Evolutionary conservation across 495 filamentous ascomycete genomes (phyloP).

Genomic region (Schizothecium vesticola): DNA sequence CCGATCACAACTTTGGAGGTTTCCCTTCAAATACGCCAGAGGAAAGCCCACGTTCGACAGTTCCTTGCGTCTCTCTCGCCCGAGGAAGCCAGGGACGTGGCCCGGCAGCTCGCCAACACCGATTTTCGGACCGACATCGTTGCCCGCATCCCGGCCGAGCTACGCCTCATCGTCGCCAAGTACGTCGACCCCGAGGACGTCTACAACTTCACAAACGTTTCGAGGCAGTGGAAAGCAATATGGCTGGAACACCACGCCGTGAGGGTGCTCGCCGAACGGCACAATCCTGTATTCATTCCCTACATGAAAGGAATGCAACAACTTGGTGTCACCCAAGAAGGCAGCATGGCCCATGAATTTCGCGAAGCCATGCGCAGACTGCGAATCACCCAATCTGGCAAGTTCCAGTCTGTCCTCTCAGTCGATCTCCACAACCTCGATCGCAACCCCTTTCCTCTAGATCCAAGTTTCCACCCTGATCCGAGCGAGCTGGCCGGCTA

Average conservation of each 20-base stretch:
- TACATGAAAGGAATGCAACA: background rate
- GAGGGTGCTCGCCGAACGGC: slow-evolving; percentile 9
- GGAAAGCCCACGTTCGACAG: background rate
- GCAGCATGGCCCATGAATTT: background rate
- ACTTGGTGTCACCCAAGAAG: background rate
- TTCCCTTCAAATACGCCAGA: background rate
- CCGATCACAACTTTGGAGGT: background rate
- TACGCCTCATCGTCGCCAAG: slow-evolving; percentile 24
- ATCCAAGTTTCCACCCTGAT: background rate
- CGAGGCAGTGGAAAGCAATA: slow-evolving; percentile 28
- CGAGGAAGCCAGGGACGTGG: background rate
- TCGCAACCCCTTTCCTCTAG: background rate
- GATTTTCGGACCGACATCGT: slow-evolving; percentile 25
- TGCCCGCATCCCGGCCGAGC: slow-evolving; percentile 28
- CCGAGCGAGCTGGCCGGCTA: background rate
- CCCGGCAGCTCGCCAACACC: slow-evolving; percentile 14
- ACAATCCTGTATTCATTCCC: slow-evolving; percentile 19
- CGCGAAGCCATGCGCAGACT: background rate
- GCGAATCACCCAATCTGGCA: background rate
- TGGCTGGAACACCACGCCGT: slow-evolving; percentile 23
- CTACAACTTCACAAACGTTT: slow-evolving; percentile 23
- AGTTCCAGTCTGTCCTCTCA: background rate
- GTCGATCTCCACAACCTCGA: background rate
- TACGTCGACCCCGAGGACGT: slow-evolving; percentile 22
- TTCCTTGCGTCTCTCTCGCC: background rate